phyloP scores from a whole-genome alignment of 805 yeast species.

The Trichomonascus vanleenenianus region DNA sequence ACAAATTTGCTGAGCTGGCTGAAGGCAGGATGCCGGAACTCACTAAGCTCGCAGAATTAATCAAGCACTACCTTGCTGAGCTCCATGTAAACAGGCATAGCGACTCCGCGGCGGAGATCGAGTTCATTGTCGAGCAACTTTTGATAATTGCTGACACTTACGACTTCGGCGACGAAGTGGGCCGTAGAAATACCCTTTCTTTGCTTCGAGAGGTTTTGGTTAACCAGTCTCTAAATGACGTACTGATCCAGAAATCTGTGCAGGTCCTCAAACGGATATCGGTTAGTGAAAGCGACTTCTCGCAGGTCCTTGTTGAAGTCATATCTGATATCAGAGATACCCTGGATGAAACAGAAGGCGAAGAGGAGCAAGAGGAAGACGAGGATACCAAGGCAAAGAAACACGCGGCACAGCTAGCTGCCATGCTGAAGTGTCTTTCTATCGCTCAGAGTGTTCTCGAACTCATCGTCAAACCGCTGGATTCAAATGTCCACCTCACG shows the following conservation, averaged over 20 bases:
- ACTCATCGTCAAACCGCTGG: slow-evolving; percentile 54
- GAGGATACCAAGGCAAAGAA: slow-evolving; percentile 15
- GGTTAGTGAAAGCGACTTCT: slow-evolving; percentile 74
- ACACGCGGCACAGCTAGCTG: slow-evolving; percentile 25
- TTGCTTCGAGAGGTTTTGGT: slow-evolving; percentile 41
- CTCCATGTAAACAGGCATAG: slow-evolving; percentile 20
- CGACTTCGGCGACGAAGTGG: slow-evolving; percentile 87
- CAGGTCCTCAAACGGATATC: slow-evolving; percentile 64
- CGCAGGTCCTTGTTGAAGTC: slow-evolving; percentile 76
- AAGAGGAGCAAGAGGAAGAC: slow-evolving; percentile 14
- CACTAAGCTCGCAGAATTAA: slow-evolving; percentile 52
- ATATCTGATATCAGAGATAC: slow-evolving; percentile 77
- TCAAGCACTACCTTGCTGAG: slow-evolving; percentile 46
- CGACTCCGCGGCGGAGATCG: slow-evolving; percentile 45
- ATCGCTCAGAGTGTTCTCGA: slow-evolving; percentile 66
- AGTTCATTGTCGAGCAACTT: slow-evolving; percentile 69
- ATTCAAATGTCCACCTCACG: slow-evolving; percentile 55
- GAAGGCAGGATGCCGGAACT: slow-evolving; percentile 77
- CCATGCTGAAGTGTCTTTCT: slow-evolving; percentile 48
- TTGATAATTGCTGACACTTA: slow-evolving; percentile 57
- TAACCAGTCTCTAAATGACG: slow-evolving; percentile 47
- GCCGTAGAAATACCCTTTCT: slow-evolving; percentile 67
- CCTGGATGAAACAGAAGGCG: slow-evolving; percentile 27
- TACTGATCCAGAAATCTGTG: slow-evolving; percentile 47
- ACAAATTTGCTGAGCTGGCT: slow-evolving; percentile 43